Evolutionary conservation across 1,139 yeast species (phyloP), one percentile per base, ranked within the genome.

Genomic region (Scheffersomyces lignicola): DNA sequence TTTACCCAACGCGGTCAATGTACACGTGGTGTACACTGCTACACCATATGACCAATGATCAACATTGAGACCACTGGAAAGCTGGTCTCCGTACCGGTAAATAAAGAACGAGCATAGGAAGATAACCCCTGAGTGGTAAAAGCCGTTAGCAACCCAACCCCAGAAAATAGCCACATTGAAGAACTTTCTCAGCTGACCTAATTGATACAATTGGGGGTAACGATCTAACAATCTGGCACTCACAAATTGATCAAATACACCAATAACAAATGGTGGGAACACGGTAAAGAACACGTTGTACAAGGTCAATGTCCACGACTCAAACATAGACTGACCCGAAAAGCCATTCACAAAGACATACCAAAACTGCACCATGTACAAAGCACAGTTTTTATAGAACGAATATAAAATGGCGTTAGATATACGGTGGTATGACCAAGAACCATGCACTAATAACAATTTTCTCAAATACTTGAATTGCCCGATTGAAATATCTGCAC

Each of bases 331-430:
- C 62, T 92, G 96, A 17, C 98, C 99, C 17, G 97, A 88, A 54
- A 80, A 94, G 9, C 90, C 94, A 58, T 90, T 92, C 40, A 81
- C 75, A 56, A 92, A 92, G 18, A 90, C 97, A 60, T 76, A 94
- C 98, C 98, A 94, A 61, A 94, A 94, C 62, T 94, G 98, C 3
- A 97, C 88, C 96, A 92, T 87, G 62, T 90, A 92, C 39, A 94
- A 72, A 1, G 96, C 88, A 54, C 92, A 86, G 53, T 94, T 94
- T 64, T 94, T 94, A 76, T 94, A 94, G 51, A 92, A 94, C 0
- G 97, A 89, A 58, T 90, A 94, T 43, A 94, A 70, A 44, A 92
- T 92, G 1, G 97, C 97, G 49, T 83, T 82, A 12, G 96, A 83
- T 41, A 90, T 80, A 53, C 99, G 78, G 56, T 89, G 97, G 58